Evolutionary conservation across 768 basidiomycete species (phyloP), one percentile per base, ranked within the genome.

Genomic region (Termitomyces sp.): DNA sequence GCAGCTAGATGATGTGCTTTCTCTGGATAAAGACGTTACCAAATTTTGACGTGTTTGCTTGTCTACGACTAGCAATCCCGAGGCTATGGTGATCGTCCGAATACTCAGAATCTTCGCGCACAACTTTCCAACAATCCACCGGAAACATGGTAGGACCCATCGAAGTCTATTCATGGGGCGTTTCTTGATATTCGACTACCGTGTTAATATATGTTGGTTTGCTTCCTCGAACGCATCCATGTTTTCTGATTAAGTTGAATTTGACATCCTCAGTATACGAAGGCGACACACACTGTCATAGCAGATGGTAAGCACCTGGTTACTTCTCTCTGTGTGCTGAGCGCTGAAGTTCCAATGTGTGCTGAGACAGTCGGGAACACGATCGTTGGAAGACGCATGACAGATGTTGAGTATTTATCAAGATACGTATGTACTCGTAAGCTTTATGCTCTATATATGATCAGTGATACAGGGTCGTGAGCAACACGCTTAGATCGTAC

Each of bases 381-480:
- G 11, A 83, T 86, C 49, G 80, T 86, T 61, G 77, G 82, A 61
- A 82, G 82, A 58, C 84, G 85, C 66, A 78, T 86, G 47, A 71
- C 76, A 30, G 74, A 79, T 55, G 73, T 76, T 17, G 81, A 32
- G 19, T 47, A 47, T 25, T 14, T 27, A 28, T 55, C 19, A 12
- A 32, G 17, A n/a, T 16, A 19, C 21, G 11, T 19, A 12, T 7
- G 19, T 42, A 49, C 35, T 47, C 43, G 11, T 46, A 40, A 46
- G 16, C 27, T 46, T 12, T 54, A 14, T 19, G n/a, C 1, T 21
- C 21, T 21, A 3, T 23, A 5, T 5, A 4, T 46, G 8, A 14
- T 12, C 3, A 14, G 19, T 19, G 46, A 12, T 19, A 32, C 28
- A 21, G 2, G 19, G 7, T 45, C n/a, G 28, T 30, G 28, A 32